These are phyloP conservation scores for Sphaerobolus stellatus DNA, from an alignment of 1,284 basidiomycete genomes.

Conservation along the genomic window DNA sequence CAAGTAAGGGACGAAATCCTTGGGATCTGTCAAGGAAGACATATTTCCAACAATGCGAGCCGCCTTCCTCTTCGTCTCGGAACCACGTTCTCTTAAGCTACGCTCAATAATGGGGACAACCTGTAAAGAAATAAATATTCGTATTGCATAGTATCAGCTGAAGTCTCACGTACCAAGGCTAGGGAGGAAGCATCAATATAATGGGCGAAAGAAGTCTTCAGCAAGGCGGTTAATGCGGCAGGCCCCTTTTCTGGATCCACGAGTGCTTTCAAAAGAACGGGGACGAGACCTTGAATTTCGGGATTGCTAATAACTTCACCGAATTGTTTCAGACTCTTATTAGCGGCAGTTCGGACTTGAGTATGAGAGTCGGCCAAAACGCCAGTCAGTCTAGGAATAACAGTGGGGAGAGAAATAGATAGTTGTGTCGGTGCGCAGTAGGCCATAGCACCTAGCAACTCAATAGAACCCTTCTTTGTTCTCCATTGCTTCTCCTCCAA, in stretches of 20 bases:
- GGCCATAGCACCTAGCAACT: slow-evolving; percentile 98
- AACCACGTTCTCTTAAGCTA: slow-evolving; percentile 88
- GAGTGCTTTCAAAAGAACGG: slow-evolving; percentile 91
- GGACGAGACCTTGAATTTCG: slow-evolving; percentile 91
- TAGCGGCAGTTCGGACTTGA: slow-evolving; percentile 92
- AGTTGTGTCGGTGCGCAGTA: slow-evolving; percentile 97
- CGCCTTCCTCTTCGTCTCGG: slow-evolving; percentile 94
- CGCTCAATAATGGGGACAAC: slow-evolving; percentile 96
- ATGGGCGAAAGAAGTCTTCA: slow-evolving; percentile 97
- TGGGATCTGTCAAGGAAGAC: slow-evolving; percentile 90
- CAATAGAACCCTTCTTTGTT: slow-evolving; percentile 97
- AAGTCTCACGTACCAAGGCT: slow-evolving; percentile 67
- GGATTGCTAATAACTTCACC: slow-evolving; percentile 95
- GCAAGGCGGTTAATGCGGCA: slow-evolving; percentile 76
- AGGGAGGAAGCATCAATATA: slow-evolving; percentile 98
- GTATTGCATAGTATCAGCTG: slow-evolving; percentile 5
- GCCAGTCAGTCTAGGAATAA: slow-evolving; percentile 92
- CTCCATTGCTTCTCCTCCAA: slow-evolving; percentile 99
- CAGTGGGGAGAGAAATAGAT: slow-evolving; percentile 92
- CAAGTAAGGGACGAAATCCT: slow-evolving; percentile 97
- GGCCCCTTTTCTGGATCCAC: slow-evolving; percentile 95
- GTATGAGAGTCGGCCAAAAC: slow-evolving; percentile 97
- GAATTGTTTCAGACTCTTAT: slow-evolving; percentile 95
- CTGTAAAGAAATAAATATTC: slow-evolving; percentile 38
- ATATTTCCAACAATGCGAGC: slow-evolving; percentile 97